A percentile compares a stretch with the other conserved stretches of the same genome.
Evolutionary conservation across 2,329 filamentous ascomycete species (phyloP).

Genomic region (Talaromyces rugulosus): DNA sequence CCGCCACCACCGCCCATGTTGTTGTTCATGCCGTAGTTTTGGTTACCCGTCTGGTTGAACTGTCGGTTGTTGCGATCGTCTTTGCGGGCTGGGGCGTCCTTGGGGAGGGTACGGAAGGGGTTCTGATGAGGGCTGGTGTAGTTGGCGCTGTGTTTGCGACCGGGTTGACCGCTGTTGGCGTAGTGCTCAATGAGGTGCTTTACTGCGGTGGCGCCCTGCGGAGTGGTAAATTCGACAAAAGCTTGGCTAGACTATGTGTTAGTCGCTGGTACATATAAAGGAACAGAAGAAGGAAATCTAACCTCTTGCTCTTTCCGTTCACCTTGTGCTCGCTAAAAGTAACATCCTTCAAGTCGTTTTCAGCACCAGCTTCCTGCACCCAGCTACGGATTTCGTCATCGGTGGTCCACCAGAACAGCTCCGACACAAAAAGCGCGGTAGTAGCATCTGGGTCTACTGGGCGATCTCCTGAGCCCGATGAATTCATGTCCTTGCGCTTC

Average conservation of each 20-base stretch:
- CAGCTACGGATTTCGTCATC: slow-evolving; percentile 92
- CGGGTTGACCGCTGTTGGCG: slow-evolving; percentile 51
- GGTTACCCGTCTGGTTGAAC: slow-evolving; percentile 36
- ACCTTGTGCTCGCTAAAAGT: slow-evolving; percentile 99
- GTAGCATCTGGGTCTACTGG: slow-evolving; percentile 58
- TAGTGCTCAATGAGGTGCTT: slow-evolving; percentile 76
- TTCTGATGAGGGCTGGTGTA: slow-evolving; percentile 77
- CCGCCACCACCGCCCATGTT: slow-evolving; percentile 23
- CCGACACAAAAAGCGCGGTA: slow-evolving; percentile 76
- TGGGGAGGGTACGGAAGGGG: slow-evolving; percentile 85
- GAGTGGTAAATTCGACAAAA: slow-evolving; percentile 78
- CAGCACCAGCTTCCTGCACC: slow-evolving; percentile 72
- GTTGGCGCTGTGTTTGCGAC: slow-evolving; percentile 64
- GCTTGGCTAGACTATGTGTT: slow-evolving; percentile 53
- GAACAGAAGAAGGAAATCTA: slow-evolving; percentile 30
- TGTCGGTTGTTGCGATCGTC: slow-evolving; percentile 51
- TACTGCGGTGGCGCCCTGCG: slow-evolving; percentile 77
- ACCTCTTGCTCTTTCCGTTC: slow-evolving; percentile 98
- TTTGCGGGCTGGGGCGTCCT: slow-evolving; percentile 75
- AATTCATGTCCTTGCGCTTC: slow-evolving; percentile 54
- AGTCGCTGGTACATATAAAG: neutral
- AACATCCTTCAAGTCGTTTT: slow-evolving; percentile 82
- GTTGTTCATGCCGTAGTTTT: slow-evolving; percentile 36
- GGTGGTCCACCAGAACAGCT: slow-evolving; percentile 94
- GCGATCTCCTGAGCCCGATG: slow-evolving; percentile 46